A percentile compares a stretch with the other conserved stretches of the same genome.
These are phyloP conservation scores for Hymenoscyphus fructigenus DNA, from an alignment of 2,329 filamentous ascomycete species.

Conservation along the genomic window DNA sequence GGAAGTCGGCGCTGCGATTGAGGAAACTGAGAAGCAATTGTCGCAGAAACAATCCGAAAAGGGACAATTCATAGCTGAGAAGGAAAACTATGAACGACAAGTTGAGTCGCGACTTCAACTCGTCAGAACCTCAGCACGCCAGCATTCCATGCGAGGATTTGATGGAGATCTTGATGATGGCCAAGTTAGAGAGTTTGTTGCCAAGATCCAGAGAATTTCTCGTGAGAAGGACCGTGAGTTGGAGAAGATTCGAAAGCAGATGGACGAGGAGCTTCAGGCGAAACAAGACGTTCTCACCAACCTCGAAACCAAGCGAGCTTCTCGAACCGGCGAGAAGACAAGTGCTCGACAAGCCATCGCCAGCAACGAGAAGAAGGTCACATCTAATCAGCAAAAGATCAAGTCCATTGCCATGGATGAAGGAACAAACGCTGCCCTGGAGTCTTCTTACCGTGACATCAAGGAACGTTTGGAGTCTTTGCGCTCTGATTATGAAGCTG, in stretches of 20 bases:
- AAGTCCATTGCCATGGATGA: slow-evolving; percentile 81
- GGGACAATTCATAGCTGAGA: slow-evolving; percentile 81
- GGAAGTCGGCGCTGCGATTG: slow-evolving; percentile 56
- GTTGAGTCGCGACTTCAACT: slow-evolving; percentile 68
- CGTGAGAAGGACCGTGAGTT: slow-evolving; percentile 77
- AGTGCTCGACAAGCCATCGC: slow-evolving; percentile 71
- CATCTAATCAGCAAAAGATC: slow-evolving; percentile 64
- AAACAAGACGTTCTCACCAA: slow-evolving; percentile 72
- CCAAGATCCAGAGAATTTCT: slow-evolving; percentile 70
- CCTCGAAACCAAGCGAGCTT: slow-evolving; percentile 72
- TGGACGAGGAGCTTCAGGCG: slow-evolving; percentile 69
- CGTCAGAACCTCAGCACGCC: slow-evolving; percentile 73
- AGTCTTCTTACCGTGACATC: slow-evolving; percentile 70
- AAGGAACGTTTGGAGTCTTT: slow-evolving; percentile 60
- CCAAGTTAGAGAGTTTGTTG: slow-evolving; percentile 74
- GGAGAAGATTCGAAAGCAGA: slow-evolving; percentile 71
- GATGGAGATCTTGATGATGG: slow-evolving; percentile 74
- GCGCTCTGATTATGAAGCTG: slow-evolving; percentile 60
- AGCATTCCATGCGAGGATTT: slow-evolving; percentile 80
- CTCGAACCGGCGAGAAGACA: slow-evolving; percentile 70
- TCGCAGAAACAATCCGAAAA: slow-evolving; percentile 60
- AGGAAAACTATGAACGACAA: slow-evolving; percentile 82
- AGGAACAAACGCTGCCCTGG: slow-evolving; percentile 74
- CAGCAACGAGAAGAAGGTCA: slow-evolving; percentile 69
- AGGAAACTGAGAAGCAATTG: slow-evolving; percentile 45